Conservation (phyloP, 306 rosid genomes). For the Prunus salicina region DNA sequence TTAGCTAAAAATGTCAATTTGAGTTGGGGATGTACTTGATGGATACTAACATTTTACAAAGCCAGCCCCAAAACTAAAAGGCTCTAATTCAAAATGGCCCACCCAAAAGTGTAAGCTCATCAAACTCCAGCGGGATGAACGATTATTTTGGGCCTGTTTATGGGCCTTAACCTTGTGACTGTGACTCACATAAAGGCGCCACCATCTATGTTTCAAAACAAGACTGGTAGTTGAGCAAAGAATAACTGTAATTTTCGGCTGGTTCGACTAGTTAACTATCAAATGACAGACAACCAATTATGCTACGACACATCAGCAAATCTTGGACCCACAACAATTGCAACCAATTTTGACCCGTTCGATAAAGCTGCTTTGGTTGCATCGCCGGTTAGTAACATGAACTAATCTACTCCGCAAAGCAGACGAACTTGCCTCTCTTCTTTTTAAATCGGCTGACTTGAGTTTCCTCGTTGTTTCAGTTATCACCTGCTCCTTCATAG, state of each 20-base stretch:
- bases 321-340: neutral
- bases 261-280: neutral
- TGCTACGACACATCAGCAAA: neutral
- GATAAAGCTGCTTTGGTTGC: neutral
- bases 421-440: neutral
- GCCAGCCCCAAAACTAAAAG: neutral
- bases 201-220: neutral
- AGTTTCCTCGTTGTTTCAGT: conserved; percentile 10
- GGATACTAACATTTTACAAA: neutral
- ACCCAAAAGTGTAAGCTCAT: neutral
- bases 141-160: neutral
- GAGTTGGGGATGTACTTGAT: too few species aligned
- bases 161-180: neutral
- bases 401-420: neutral
- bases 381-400: neutral
- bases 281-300: neutral
- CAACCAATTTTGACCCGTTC: neutral
- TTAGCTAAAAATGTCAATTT: too few species aligned
- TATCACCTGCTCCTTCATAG: neutral
- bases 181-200: conserved; percentile 1
- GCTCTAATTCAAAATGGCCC: neutral
- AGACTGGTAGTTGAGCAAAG: conserved; percentile 18
- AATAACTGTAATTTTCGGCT: neutral
- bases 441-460: neutral
- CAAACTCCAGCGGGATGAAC: neutral